These are phyloP conservation scores for Suillus occidentalis DNA, from an alignment of 768 basidiomycete species.

Conservation along the genomic window DNA sequence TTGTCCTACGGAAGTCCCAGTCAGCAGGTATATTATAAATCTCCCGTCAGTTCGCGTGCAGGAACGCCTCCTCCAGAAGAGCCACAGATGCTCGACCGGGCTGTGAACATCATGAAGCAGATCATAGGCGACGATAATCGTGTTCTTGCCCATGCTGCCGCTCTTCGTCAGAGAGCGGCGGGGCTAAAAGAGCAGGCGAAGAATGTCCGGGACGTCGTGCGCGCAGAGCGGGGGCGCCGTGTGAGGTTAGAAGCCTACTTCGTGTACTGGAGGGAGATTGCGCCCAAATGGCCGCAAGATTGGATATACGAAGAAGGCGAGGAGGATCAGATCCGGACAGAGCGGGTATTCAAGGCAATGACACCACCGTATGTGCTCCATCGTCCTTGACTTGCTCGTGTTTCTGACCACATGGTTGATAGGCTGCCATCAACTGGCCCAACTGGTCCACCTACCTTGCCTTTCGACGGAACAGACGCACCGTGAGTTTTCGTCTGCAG, in stretches of 20 bases:
- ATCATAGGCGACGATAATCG: conserved; percentile 20
- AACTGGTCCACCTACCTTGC: not conserved
- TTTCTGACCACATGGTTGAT: not conserved
- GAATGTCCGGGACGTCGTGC: conserved; percentile 22
- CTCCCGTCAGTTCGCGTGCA: conserved; percentile 24
- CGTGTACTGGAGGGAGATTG: conserved; percentile 27
- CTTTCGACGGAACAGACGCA: not conserved
- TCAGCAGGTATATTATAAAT: conserved; percentile 10
- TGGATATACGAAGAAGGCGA: conserved; percentile 21
- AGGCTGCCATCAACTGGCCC: not conserved
- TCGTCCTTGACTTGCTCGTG: not conserved
- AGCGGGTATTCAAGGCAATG: not conserved
- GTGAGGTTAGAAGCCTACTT: conserved; percentile 30
- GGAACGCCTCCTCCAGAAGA: conserved; percentile 21
- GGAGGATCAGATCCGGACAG: not conserved
- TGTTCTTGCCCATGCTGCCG: conserved; percentile 12
- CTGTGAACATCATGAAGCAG: conserved; percentile 27
- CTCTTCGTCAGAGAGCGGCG: conserved; percentile 18
- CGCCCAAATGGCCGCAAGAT: conserved; percentile 22
- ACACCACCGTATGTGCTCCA: not conserved
- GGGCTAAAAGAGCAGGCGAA: conserved; percentile 20
- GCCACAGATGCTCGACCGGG: conserved; percentile 19
- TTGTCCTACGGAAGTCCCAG: conserved; percentile 17
- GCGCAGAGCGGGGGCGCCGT: conserved; percentile 24
- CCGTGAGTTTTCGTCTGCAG: not conserved